Conservation (phyloP, 225 moss, liverwort and hornwort species). For the Ulota crispa region DNA sequence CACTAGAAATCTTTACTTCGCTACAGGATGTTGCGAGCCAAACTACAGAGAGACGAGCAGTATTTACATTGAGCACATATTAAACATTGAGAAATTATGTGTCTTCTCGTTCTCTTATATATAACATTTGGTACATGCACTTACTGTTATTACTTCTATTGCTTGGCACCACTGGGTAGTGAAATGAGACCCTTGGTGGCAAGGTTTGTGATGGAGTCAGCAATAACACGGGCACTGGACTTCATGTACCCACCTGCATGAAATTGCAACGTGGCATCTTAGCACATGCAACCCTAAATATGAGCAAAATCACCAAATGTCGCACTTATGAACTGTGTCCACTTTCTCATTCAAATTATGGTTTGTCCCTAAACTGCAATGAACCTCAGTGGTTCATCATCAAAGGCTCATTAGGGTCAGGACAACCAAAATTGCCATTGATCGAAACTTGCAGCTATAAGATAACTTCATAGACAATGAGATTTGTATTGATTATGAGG, state of each 20-base stretch:
- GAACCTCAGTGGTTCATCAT: background rate
- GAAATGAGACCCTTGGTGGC: slow-evolving; percentile 55
- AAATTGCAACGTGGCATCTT: slow-evolving; percentile 2
- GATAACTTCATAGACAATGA: background rate
- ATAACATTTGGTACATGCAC: background rate
- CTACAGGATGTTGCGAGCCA: background rate
- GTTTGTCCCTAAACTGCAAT: background rate
- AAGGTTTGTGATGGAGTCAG: slow-evolving; percentile 84
- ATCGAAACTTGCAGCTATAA: background rate
- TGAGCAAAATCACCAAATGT: background rate
- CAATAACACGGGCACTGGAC: slow-evolving; percentile 86
- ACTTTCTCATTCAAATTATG: background rate
- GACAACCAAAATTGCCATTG: background rate
- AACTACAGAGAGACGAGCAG: no score
- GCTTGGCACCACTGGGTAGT: slow-evolving; percentile 23
- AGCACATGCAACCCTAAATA: background rate
- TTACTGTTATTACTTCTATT: background rate
- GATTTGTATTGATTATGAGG: background rate
- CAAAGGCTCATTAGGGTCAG: background rate
- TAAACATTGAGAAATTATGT: background rate
- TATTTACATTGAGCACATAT: background rate
- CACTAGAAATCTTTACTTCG: background rate
- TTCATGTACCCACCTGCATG: slow-evolving; percentile 95
- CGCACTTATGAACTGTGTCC: background rate
- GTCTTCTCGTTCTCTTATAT: background rate